phyloP scores from a whole-genome alignment of 2,329 filamentous ascomycete species.

The Gaeumannomyces tritici region DNA sequence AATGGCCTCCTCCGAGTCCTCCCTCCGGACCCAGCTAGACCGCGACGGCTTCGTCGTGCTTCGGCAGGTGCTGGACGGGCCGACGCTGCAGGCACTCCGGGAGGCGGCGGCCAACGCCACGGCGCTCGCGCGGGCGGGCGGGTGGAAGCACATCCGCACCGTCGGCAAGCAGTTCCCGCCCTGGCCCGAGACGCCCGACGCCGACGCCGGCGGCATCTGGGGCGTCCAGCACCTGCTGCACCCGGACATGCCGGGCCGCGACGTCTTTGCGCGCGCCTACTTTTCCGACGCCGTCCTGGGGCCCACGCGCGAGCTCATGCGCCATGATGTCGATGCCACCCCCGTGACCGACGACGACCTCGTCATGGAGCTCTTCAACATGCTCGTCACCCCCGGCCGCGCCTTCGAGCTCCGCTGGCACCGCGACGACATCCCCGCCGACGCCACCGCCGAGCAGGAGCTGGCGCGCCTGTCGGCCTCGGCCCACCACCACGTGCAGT shows the following conservation, averaged over 20 bases:
- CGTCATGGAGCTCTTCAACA: constrained; percentile 82
- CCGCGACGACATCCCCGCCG: constrained; percentile 68
- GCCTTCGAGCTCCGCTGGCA: constrained; percentile 79
- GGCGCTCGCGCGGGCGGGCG: constrained; percentile 52
- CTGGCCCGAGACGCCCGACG: constrained; percentile 52
- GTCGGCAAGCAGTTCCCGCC: constrained; percentile 88
- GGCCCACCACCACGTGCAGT: constrained; percentile 71
- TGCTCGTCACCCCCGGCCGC: constrained; percentile 63
- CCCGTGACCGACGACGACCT: constrained; percentile 45
- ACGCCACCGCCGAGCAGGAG: constrained; percentile 59
- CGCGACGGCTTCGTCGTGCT: constrained; percentile 69
- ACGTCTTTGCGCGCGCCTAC: constrained; percentile 58
- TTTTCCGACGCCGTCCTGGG: constrained; percentile 57
- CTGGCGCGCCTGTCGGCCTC: constrained; percentile 43
- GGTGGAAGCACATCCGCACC: constrained; percentile 75
- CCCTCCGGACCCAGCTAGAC: constrained; percentile 33
- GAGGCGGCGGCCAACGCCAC: constrained; percentile 48
- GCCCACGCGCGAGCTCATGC: constrained; percentile 56
- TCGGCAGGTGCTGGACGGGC: constrained; percentile 48
- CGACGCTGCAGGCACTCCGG: constrained; percentile 50
- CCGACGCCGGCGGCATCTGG: constrained; percentile 62
- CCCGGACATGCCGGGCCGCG: constrained; percentile 53
- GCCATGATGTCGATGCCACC: constrained; percentile 23
- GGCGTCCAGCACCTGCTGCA: constrained; percentile 80
- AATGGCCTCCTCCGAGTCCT: not conserved